Evolutionary conservation across 257 asterid species (phyloP).

Genomic region (Ehretia macrophylla): DNA sequence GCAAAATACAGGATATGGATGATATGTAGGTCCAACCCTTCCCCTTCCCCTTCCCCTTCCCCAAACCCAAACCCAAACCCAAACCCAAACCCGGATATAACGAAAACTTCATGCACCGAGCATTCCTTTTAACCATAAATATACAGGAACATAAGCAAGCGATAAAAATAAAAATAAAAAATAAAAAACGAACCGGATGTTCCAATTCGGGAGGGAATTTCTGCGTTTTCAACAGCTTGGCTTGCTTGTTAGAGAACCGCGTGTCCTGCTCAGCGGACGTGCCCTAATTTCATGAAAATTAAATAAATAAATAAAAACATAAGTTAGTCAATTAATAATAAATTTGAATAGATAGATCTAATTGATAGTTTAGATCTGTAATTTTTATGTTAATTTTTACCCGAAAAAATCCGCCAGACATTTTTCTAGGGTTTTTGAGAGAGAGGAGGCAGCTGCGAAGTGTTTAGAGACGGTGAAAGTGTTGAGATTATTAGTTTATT

Average conservation of each 20-base stretch:
- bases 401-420: constrained; percentile 9
- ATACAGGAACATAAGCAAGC: constrained; percentile 1
- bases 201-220: constrained; percentile 97
- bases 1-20: no score
- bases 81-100: no score
- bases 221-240: constrained; percentile 87
- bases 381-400: not conserved
- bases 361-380: not conserved
- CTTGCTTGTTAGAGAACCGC: constrained; percentile 98
- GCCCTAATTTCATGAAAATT: constrained; percentile 48
- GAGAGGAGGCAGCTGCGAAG: not conserved
- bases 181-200: constrained; percentile 50
- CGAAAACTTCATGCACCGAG: no score
- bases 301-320: not conserved
- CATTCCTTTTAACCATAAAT: not conserved
- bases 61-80: no score
- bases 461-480: not conserved
- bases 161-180: not conserved
- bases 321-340: not conserved
- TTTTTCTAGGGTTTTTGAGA: constrained; percentile 4
- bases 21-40: no score
- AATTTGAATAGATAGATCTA: not conserved
- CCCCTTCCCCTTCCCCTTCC: no score
- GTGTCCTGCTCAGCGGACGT: constrained; percentile 99
- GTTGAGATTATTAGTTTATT: not conserved